Base-by-base conservation (phyloP, 768 basidiomycete genomes). In the Boletus subparvulus region DNA sequence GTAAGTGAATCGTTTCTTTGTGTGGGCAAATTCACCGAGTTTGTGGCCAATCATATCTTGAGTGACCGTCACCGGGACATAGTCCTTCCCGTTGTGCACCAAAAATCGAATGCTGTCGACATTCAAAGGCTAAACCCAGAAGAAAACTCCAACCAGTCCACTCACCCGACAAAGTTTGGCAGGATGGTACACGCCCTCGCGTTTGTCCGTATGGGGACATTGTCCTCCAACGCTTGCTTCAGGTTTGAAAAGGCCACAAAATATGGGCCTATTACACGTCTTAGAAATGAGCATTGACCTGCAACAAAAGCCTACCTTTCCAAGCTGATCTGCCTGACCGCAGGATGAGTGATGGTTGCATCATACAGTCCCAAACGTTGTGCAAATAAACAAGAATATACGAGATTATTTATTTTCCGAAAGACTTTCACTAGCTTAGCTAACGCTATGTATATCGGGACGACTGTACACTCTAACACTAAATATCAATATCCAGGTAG, bases 1-100 rank as follows among this genome's bases (percentile, higher is more conserved):
- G 77, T 86, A 94, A 33, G 78, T 82, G 72, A 94, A 95, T 52
- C 83, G 83, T 73, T 93, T 94, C 76, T 88, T 87, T 36, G 95
- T 98, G 62, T 87, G 83, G 40, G 93, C 77, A 72, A 98, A 98
- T 78, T 98, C 94, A 51, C 96, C 96, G 50, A 98, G 74, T 72
- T 99, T 99, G 72, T 99, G 95, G 0, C 96, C 96, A 2, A 99
- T 93, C 96, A 98, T 98, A 72, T 98, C 96, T 70, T 95, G 92
- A 4, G 91, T 94, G 61, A 99, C 80, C 43, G 80, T 74, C 40
- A 99, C 88, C 0, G 94, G 94, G 6, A 87, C 55, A 71, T 93
- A 96, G 65, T 92, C 84, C 74, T 87, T 92, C 36, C 96, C 96
- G 62, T 98, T 98, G 74, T 99, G 94, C 3, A 99, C 92, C 72